Conservation (phyloP, 2,329 filamentous ascomycete species). For the Onygenales sp. region DNA sequence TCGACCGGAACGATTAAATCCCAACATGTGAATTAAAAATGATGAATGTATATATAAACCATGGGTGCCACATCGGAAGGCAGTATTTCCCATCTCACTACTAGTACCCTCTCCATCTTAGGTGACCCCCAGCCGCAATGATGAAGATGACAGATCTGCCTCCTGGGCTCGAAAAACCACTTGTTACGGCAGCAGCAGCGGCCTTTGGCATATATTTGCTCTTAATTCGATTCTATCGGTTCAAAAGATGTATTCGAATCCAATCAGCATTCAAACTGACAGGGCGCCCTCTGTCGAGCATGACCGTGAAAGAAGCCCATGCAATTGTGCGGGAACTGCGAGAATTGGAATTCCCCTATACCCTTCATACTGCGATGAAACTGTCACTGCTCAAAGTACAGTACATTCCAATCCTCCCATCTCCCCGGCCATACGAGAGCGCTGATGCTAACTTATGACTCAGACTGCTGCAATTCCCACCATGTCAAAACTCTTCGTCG, state of each 20-base stretch:
- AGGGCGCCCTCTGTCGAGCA: constrained; percentile 16
- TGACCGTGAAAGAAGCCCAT: constrained; percentile 23
- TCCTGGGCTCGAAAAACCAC: not conserved
- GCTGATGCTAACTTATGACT: not conserved
- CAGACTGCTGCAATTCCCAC: constrained; percentile 41
- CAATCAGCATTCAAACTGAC: not conserved
- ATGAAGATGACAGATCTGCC: not conserved
- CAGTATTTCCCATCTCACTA: too few relatives aligned
- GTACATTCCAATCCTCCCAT: constrained; percentile 3
- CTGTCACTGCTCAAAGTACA: constrained; percentile 21
- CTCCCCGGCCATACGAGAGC: not conserved
- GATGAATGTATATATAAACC: too few relatives aligned
- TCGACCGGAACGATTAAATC: too few relatives aligned
- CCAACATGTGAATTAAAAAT: too few relatives aligned
- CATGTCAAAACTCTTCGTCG: constrained; percentile 37
- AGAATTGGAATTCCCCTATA: constrained; percentile 25
- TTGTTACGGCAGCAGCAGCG: not conserved
- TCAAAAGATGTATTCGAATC: not conserved
- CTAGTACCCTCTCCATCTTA: too few relatives aligned
- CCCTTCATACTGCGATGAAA: constrained; percentile 17
- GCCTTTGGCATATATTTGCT: not conserved
- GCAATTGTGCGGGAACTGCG: constrained; percentile 18
- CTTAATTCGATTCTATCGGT: not conserved
- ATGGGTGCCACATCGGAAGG: too few relatives aligned
- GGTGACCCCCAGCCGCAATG: too few relatives aligned